Evolutionary conservation across 768 basidiomycete genomes (phyloP).

Genomic region (Tremella fuciformis): DNA sequence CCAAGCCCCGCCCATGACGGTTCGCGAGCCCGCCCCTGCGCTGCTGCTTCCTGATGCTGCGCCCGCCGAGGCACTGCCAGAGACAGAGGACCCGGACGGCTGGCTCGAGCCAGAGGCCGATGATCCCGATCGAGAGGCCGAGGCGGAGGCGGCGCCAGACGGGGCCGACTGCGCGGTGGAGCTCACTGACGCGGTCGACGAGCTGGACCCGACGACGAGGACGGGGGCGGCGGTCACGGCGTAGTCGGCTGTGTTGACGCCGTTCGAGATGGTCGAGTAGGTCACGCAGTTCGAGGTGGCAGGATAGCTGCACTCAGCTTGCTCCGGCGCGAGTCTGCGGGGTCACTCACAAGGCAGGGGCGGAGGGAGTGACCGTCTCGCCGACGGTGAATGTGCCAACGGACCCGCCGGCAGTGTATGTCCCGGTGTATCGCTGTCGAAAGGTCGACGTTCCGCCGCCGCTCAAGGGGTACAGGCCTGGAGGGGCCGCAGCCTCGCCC

Average conservation of each 20-base stretch:
- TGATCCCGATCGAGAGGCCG: constrained; percentile 13
- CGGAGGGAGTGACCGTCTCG: constrained; percentile 52
- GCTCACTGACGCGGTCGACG: neutral
- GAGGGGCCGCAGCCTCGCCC: constrained; percentile 54
- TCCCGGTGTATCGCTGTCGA: constrained; percentile 52
- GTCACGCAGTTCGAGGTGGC: constrained; percentile 51
- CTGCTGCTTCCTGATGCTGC: no score
- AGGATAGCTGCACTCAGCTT: no score
- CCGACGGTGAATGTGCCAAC: constrained; percentile 49
- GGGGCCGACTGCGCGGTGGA: constrained; percentile 10
- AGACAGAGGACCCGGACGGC: constrained; percentile 19
- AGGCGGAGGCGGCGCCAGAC: constrained; percentile 4
- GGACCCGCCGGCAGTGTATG: constrained; percentile 43
- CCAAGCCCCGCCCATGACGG: no score
- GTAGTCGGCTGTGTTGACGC: neutral
- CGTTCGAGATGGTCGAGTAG: constrained; percentile 49
- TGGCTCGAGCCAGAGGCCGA: constrained; percentile 15
- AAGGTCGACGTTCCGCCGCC: constrained; percentile 52
- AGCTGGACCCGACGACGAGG: constrained; percentile 10
- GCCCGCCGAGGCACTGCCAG: neutral
- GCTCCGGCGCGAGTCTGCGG: no score
- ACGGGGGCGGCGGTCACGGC: constrained; percentile 54
- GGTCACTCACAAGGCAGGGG: constrained; percentile 38
- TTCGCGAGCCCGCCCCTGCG: no score
- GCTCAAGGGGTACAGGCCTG: constrained; percentile 53